Evolutionary conservation across 192 early-diverging fungal species (phyloP).

Genomic region (Glomus cerebriforme): DNA sequence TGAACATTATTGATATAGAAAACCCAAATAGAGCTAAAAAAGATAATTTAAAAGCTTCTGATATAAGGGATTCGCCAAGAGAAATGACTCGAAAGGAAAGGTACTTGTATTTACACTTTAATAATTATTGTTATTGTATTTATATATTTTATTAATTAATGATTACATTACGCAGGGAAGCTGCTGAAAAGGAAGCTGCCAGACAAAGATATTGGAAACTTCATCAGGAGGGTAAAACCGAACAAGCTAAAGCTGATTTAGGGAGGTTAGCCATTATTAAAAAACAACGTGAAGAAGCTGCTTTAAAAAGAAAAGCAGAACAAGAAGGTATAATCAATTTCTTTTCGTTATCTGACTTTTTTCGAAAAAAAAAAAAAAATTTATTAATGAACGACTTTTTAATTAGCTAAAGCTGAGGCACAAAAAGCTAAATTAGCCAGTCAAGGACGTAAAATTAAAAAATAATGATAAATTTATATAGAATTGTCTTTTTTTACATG

Average conservation of each 20-base stretch:
- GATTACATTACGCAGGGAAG: constrained; percentile 41
- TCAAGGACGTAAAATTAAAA: constrained; percentile 22
- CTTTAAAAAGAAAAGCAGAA: constrained; percentile 48
- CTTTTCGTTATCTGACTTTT: not conserved
- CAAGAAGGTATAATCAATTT: constrained; percentile 38
- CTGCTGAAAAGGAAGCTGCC: constrained; percentile 53
- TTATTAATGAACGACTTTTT: not conserved
- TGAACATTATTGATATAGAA: constrained; percentile 1
- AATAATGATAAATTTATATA: not conserved
- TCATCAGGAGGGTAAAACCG: constrained; percentile 55
- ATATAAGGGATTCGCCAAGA: not conserved
- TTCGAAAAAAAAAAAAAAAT: not conserved
- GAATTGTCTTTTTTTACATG: no score
- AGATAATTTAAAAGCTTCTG: constrained; percentile 23
- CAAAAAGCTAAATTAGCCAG: constrained; percentile 27
- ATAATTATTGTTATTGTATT: not conserved
- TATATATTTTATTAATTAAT: not conserved
- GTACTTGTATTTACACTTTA: not conserved
- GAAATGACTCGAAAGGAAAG: constrained; percentile 29
- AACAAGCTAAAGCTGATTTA: constrained; percentile 55
- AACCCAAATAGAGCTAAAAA: constrained; percentile 24
- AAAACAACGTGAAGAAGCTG: constrained; percentile 56
- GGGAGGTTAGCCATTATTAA: constrained; percentile 52
- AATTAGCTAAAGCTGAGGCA: constrained; percentile 30
- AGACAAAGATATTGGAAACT: constrained; percentile 54